Evolutionary conservation across 306 rosid species (phyloP).

Genomic region (Biancaea sappan): DNA sequence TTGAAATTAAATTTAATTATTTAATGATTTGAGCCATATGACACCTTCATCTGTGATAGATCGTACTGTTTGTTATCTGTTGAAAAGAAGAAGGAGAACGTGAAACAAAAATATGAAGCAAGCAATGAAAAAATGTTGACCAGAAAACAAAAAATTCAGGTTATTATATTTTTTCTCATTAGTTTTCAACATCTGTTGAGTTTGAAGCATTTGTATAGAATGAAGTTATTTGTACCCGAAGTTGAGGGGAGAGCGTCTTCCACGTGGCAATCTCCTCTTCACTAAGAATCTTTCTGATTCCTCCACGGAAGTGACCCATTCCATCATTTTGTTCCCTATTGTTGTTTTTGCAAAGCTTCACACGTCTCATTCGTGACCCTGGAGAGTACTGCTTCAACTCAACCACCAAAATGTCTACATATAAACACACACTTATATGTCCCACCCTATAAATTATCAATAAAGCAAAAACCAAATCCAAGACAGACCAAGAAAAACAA

Average conservation of each 20-base stretch:
- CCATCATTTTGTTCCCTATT: constrained; percentile 52
- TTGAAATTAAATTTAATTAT: background rate
- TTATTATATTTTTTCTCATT: no score
- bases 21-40: background rate
- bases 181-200: no score
- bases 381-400: constrained; percentile 53
- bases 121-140: background rate
- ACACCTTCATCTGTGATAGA: background rate
- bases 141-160: background rate
- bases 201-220: background rate
- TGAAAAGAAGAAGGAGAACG: background rate
- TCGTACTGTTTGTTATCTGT: background rate
- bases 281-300: constrained; percentile 57
- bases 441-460: no score
- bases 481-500: background rate
- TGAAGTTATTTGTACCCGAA: background rate
- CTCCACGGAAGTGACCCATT: constrained; percentile 63
- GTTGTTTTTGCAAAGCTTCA: constrained; percentile 35
- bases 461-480: background rate
- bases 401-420: constrained; percentile 42
- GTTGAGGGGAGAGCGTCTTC: background rate
- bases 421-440: no score
- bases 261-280: constrained; percentile 46
- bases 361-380: constrained; percentile 46
- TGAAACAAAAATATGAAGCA: background rate